These are phyloP conservation scores for Globisporangium paddicum DNA, from an alignment of 352 stramenopile species.

Conservation along the genomic window DNA sequence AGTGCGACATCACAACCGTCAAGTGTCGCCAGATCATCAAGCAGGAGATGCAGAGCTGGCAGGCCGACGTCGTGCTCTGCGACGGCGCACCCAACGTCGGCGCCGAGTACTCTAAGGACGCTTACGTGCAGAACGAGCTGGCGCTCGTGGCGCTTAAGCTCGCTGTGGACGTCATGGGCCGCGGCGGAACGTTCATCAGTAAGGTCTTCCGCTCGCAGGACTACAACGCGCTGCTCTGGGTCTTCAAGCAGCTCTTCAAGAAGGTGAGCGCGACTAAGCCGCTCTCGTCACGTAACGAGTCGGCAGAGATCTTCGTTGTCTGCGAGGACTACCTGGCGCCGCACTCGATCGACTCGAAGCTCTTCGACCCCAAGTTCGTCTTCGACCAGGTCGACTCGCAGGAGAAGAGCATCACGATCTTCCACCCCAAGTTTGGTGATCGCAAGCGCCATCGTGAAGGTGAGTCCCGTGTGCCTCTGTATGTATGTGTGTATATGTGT, in stretches of 20 bases:
- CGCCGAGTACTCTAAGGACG: conserved; percentile 97
- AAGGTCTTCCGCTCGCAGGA: conserved; percentile 98
- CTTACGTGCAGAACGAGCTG: conserved; percentile 99
- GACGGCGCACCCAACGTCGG: conserved; percentile 99
- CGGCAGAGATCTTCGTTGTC: conserved; percentile 99
- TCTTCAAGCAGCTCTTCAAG: conserved; percentile 99
- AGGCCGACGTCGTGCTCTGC: conserved; percentile 97
- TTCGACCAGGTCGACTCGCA: conserved; percentile 93
- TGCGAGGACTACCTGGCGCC: conserved; percentile 95
- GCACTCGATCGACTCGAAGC: conserved; percentile 96
- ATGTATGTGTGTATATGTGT: conserved; percentile 21
- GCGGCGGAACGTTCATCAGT: conserved; percentile 91
- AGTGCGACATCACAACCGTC: conserved; percentile 94
- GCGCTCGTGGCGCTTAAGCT: conserved; percentile 96
- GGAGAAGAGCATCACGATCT: conserved; percentile 93
- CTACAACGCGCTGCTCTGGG: conserved; percentile 98
- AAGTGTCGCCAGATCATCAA: conserved; percentile 90
- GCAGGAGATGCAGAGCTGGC: conserved; percentile 90
- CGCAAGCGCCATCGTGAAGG: conserved; percentile 92
- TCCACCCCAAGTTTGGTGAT: conserved; percentile 97
- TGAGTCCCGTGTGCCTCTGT: conserved; percentile 26
- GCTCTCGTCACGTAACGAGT: conserved; percentile 96
- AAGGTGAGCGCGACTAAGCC: conserved; percentile 98
- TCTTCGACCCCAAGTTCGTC: conserved; percentile 97
- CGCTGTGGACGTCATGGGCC: conserved; percentile 95